Evolutionary conservation across 305 asterid genomes (phyloP).

Genomic region (Coffea humblotiana): DNA sequence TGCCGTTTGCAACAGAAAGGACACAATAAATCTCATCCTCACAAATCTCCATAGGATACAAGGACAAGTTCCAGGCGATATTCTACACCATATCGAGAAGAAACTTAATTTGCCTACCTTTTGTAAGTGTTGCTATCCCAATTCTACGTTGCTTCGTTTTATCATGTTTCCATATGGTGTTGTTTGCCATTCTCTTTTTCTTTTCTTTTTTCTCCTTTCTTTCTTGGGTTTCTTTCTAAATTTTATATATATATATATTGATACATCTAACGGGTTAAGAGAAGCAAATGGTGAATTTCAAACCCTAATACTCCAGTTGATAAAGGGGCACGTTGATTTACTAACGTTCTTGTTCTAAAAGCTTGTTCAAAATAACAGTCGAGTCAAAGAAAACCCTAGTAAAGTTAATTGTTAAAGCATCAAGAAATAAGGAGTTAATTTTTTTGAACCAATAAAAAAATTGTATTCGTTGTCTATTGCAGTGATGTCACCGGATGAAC

Average conservation of each 20-base stretch:
- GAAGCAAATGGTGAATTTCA: too few species aligned
- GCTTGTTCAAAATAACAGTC: too few species aligned
- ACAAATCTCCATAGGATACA: constrained; percentile 51
- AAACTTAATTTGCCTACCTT: constrained; percentile 34
- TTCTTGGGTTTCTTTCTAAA: too few species aligned
- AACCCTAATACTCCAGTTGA: too few species aligned
- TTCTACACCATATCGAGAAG: constrained; percentile 35
- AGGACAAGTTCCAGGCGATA: constrained; percentile 24
- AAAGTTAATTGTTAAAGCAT: not conserved
- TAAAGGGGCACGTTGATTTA: too few species aligned
- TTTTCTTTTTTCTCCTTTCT: too few species aligned
- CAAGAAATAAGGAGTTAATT: not conserved
- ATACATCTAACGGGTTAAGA: too few species aligned
- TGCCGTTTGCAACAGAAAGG: constrained; percentile 44
- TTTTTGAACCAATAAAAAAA: not conserved
- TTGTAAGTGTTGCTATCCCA: constrained; percentile 37
- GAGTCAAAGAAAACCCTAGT: too few species aligned
- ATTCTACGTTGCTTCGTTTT: not conserved
- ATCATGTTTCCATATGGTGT: not conserved
- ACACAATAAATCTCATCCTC: constrained; percentile 44
- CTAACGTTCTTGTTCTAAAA: too few species aligned
- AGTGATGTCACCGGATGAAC: constrained; percentile 50
- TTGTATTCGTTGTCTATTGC: constrained; percentile 18
- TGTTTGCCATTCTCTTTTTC: not conserved
- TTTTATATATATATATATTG: not conserved